Base-by-base conservation (phyloP, 352 stramenopile species). In the Globisporangium cylindrosporum region DNA sequence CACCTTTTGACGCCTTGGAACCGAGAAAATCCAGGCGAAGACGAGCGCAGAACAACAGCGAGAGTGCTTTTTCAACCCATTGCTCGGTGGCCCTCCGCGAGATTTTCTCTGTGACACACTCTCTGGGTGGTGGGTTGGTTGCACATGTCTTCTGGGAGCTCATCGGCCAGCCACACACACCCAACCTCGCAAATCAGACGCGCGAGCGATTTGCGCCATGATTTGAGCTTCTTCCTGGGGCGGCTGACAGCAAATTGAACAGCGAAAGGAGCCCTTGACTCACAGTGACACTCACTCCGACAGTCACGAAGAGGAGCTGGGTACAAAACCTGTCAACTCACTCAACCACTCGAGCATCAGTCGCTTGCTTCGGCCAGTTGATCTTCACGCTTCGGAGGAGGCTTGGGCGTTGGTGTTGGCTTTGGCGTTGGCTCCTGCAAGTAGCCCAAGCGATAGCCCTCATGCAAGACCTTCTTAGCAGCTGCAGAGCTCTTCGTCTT, bases 371-470 rank as follows among this genome's bases (percentile, higher is more conserved):
- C 41, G 41, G 9, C 41, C 12, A n/a, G 41, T 22, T 49, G 41
- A 49, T 20, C 41, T 18, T n/a, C 14, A 4, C 3, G 15, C 41
- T 49, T 49, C n/a, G 15, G 1, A 9, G 41, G 41, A 2, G 41
- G 15, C 20, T 64, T 18, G 24, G 1, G 18, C 4, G 9, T 10
- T 27, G 3, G 25, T 6, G 12, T n/a, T 29, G 24, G 18, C 12
- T 14, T 10, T 27, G 8, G 25, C 14, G 5, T 32, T 29, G 24
- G 59, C 59, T 56, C 59, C 7, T 56, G 59, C 14, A 46, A 10
- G 41, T 64, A 57, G 7, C 59, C 59, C 59, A 64, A 22, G 18
- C 59, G 41, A 29, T 38, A 38, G 7, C 32, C 32, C 32, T 38
- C 32, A 12, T 43, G 36, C 4, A 12, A 12, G 36, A 10, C 36